Conservation (phyloP, 176 grass and related monocot species). For the Juncus inflexus region DNA sequence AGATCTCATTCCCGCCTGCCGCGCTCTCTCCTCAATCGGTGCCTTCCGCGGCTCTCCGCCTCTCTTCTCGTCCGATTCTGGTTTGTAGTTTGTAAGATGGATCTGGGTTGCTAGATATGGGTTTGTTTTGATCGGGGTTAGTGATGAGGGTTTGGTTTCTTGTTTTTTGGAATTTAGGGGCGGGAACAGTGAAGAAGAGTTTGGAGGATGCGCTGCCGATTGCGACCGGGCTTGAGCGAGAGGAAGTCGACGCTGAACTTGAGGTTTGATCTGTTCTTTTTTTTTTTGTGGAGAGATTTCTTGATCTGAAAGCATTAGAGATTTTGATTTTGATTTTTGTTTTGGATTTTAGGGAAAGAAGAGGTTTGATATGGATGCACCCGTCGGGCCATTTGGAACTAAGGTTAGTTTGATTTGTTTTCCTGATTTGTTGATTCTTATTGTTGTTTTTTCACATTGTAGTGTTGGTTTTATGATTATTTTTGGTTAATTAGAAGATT, state of each 20-base stretch:
- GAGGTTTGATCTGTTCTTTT: constrained; percentile 35
- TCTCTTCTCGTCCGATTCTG: constrained; percentile 50
- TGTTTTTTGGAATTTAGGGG: constrained; percentile 38
- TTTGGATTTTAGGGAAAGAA: constrained; percentile 59
- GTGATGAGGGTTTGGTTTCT: constrained; percentile 20
- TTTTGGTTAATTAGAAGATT: background rate
- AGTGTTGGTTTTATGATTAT: too few relatives aligned
- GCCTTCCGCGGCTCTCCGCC: constrained; percentile 60
- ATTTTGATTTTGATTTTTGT: background rate
- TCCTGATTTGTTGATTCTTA: background rate
- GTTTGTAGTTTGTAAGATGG: constrained; percentile 27
- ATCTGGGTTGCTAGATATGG: constrained; percentile 35
- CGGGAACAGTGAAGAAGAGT: constrained; percentile 40
- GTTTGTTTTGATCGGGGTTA: constrained; percentile 15
- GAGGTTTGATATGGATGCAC: constrained; percentile 82
- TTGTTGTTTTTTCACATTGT: too few relatives aligned
- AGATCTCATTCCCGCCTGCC: constrained; percentile 4
- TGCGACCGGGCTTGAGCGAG: constrained; percentile 71
- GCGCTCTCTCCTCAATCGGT: constrained; percentile 34
- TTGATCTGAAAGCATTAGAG: constrained; percentile 26
- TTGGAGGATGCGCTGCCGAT: constrained; percentile 86
- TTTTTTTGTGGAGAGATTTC: constrained; percentile 4
- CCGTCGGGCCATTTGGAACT: constrained; percentile 75
- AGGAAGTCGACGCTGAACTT: constrained; percentile 72
- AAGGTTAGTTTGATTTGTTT: constrained; percentile 54